Evolutionary conservation across 2,329 filamentous ascomycete genomes (phyloP), one percentile per base, ranked within the genome.

Genomic region (Xylariaceae sp.): DNA sequence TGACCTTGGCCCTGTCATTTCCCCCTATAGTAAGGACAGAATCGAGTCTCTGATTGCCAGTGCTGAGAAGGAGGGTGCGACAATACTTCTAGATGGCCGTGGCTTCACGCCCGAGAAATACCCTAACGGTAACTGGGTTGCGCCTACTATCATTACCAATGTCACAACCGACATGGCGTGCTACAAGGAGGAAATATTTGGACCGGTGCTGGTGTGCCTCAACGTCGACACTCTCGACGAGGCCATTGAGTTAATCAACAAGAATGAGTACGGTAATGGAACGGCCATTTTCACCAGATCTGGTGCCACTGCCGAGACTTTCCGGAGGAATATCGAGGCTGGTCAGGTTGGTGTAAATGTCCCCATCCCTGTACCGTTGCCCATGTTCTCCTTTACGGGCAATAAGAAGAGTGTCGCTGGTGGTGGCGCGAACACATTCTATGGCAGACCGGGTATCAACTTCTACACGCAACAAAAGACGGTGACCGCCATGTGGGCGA

Each of bases 381-480:
- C 82, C 62, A 83, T 85, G 76, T 86, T 85, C 68, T 82, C 78
- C 45, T 86, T 86, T 65, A 86, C 82, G 22, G 83, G 82, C 36
- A 86, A 86, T 74, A 92, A 98, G 83, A 91, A 86, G 77, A 89
- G 83, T 61, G 77, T 97, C 46, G 93, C 93, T 1, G 93, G 92
- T 44, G 91, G 91, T 42, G 92, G 93, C 50, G 86, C 88, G 29
- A 95, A 81, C 71, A 95, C 90, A 14, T 97, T 98, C 67, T 98
- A 98, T 70, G 93, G 93, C 55, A 86, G 88, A 69, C 88, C 90
- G 1, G 93, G 92, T 20, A 70, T 98, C 64, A 84, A 87, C 64
- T 98, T 98, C 66, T 97, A 95, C 70, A 98, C 93, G 3, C 93
- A 97, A 72, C 80, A 87, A 64, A 97, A 98, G 86, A 98, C 93